phyloP scores from a whole-genome alignment of 345 rosid genomes.

The Citrus maxima region DNA sequence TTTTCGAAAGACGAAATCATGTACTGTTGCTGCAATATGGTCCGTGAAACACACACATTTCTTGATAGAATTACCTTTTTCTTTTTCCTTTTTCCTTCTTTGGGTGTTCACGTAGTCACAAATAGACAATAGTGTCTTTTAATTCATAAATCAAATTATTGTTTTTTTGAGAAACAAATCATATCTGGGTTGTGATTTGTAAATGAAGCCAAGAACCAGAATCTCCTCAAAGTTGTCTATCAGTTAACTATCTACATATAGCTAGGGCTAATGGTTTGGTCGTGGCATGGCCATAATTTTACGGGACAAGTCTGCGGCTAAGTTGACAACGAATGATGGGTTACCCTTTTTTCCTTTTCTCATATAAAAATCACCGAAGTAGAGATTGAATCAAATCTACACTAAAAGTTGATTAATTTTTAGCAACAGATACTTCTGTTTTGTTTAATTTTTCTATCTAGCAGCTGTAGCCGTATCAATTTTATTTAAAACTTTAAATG shows the following conservation, averaged over 20 bases:
- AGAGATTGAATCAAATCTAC: neutral
- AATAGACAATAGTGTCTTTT: too few species aligned
- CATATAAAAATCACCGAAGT: neutral
- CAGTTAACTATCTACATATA: neutral
- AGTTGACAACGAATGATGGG: conserved; percentile 24
- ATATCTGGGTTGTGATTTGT: neutral
- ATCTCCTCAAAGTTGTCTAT: neutral
- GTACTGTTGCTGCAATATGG: neutral
- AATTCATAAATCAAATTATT: too few species aligned
- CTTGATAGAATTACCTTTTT: too few species aligned
- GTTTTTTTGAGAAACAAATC: neutral
- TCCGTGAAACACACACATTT: too few species aligned
- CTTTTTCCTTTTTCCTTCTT: too few species aligned
- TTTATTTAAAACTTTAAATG: neutral
- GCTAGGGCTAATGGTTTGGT: neutral
- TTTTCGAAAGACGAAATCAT: neutral
- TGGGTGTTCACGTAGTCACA: too few species aligned
- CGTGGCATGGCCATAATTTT: neutral
- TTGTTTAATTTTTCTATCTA: too few species aligned
- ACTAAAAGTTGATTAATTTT: too few species aligned
- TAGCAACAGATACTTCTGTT: too few species aligned
- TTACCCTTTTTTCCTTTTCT: neutral
- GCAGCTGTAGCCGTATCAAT: too few species aligned
- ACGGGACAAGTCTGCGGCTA: conserved; percentile 3
- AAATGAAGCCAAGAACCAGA: neutral